phyloP scores from a whole-genome alignment of 306 rosid species.

The Fragaria vesca region DNA sequence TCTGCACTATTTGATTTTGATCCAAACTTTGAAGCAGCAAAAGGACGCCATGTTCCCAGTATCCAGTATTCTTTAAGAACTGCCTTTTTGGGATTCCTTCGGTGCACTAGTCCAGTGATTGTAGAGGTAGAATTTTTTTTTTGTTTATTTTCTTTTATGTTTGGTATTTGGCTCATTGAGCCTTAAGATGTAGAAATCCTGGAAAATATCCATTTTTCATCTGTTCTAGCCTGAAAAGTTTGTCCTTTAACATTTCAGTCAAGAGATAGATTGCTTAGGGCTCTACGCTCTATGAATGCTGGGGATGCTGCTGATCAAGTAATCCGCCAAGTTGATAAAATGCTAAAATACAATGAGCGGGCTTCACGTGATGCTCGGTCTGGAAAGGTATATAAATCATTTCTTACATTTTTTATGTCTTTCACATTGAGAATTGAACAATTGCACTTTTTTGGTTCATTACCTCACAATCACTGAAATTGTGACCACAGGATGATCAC shows the following conservation, averaged over 20 bases:
- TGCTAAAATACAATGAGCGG: slow-evolving; percentile 78
- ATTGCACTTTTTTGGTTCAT: slow-evolving; percentile 9
- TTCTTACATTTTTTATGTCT: background rate
- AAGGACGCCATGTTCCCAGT: slow-evolving; percentile 81
- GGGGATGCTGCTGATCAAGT: slow-evolving; percentile 98
- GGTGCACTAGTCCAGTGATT: slow-evolving; percentile 72
- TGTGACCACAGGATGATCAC: slow-evolving; percentile 64
- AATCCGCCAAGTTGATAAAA: slow-evolving; percentile 86
- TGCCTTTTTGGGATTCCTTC: slow-evolving; percentile 88
- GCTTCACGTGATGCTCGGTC: slow-evolving; percentile 66
- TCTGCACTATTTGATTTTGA: slow-evolving; percentile 73
- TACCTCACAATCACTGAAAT: slow-evolving; percentile 19
- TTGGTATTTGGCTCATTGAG: background rate
- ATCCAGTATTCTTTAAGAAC: slow-evolving; percentile 79
- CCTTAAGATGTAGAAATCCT: slow-evolving; percentile 16
- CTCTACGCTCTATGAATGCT: slow-evolving; percentile 84
- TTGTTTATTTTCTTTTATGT: background rate
- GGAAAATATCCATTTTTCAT: slow-evolving; percentile 20
- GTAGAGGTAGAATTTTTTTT: slow-evolving; percentile 59
- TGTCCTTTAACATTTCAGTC: slow-evolving; percentile 49
- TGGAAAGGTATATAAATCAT: slow-evolving; percentile 53
- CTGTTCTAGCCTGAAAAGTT: slow-evolving; percentile 33
- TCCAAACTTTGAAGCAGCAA: slow-evolving; percentile 59
- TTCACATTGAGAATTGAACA: slow-evolving; percentile 19
- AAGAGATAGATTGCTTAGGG: slow-evolving; percentile 77